Evolutionary conservation across 257 asterid species (phyloP).

Genomic region (Cinchona pubescens): DNA sequence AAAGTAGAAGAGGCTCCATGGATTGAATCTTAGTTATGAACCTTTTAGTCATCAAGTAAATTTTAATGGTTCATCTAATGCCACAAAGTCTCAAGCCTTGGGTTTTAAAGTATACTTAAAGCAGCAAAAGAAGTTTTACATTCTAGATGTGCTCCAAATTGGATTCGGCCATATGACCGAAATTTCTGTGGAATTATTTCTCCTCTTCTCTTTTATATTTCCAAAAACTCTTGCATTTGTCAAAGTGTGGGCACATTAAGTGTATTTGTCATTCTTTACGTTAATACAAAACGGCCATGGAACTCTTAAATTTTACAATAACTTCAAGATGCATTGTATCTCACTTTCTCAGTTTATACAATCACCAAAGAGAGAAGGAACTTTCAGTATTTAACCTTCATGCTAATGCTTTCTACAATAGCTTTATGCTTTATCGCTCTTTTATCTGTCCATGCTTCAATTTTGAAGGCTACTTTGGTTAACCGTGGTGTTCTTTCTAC

Average conservation of each 20-base stretch:
- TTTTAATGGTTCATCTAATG: not conserved
- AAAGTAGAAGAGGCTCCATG: not conserved
- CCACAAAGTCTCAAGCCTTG: not conserved
- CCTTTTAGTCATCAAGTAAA: not conserved
- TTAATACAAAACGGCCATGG: not conserved
- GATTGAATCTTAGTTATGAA: not conserved
- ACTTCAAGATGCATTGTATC: too few species aligned
- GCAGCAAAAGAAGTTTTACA: not conserved
- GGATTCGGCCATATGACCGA: not conserved
- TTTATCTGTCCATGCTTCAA: not conserved
- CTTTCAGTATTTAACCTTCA: not conserved
- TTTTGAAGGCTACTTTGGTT: not conserved
- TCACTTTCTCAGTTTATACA: not conserved
- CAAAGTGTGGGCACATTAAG: not conserved
- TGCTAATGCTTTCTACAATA: not conserved
- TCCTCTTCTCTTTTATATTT: not conserved
- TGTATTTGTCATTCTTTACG: not conserved
- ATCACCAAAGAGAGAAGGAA: not conserved
- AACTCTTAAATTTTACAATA: not conserved
- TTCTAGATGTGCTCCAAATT: not conserved
- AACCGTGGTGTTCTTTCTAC: constrained; percentile 5
- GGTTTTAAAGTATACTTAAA: too few species aligned
- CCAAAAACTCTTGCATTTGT: not conserved
- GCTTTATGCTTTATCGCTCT: not conserved
- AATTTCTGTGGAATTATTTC: not conserved